These are phyloP conservation scores for Adenanthera pavonina DNA, from an alignment of 306 rosid genomes.

Conservation along the genomic window DNA sequence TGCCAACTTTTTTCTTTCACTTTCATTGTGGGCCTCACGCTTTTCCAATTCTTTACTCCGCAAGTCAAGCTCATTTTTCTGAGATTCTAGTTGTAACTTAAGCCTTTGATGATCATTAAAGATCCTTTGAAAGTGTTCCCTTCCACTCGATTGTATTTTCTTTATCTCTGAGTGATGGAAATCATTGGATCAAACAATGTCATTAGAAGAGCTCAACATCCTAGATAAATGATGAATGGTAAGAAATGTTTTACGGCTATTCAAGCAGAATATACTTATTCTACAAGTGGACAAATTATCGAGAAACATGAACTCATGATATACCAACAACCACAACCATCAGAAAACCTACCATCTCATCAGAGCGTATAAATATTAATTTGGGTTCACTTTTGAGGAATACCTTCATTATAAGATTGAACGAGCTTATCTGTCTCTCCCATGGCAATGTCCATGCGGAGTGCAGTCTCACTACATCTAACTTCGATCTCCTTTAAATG, in stretches of 20 bases:
- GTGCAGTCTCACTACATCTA: slow-evolving; percentile 68
- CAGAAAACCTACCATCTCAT: slow-evolving; percentile 1
- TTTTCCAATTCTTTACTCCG: slow-evolving; percentile 80
- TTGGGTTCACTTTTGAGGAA: slow-evolving; percentile 20
- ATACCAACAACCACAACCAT: slow-evolving; percentile 20
- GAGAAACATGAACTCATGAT: slow-evolving; percentile 28
- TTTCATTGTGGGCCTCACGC: slow-evolving; percentile 83
- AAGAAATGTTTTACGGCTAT: slow-evolving; percentile 36
- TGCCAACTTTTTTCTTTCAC: slow-evolving; percentile 76
- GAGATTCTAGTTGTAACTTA: slow-evolving; percentile 82
- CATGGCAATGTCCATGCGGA: slow-evolving; percentile 51
- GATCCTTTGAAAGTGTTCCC: slow-evolving; percentile 85
- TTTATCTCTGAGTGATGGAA: slow-evolving; percentile 65
- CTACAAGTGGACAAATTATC: slow-evolving; percentile 34
- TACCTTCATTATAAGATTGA: slow-evolving; percentile 79
- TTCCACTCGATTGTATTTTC: slow-evolving; percentile 81
- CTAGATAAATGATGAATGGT: slow-evolving; percentile 24
- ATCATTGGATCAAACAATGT: slow-evolving; percentile 38
- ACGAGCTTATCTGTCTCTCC: slow-evolving; percentile 71
- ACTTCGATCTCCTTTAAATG: slow-evolving; percentile 69
- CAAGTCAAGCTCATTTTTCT: slow-evolving; percentile 73
- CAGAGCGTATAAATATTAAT: slow-evolving; percentile 19
- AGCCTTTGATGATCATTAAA: slow-evolving; percentile 78
- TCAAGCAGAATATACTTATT: slow-evolving; percentile 23
- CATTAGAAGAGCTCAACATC: slow-evolving; percentile 29